phyloP scores from a whole-genome alignment of 2,329 filamentous ascomycete genomes.

The Ceratocystis smalleyi region DNA sequence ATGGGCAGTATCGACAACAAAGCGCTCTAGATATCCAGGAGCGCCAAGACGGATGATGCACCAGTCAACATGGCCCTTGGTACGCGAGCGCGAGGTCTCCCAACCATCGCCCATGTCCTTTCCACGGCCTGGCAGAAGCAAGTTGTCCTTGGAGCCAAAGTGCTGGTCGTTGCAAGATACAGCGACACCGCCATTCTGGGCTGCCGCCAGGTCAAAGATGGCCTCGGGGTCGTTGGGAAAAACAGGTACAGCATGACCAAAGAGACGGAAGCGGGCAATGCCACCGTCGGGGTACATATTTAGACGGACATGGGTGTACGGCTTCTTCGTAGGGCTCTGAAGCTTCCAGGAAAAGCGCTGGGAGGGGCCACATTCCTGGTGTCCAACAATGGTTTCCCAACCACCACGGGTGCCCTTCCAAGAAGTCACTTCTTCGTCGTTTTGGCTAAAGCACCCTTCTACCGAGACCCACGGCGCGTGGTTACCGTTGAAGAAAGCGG shows the following conservation, averaged over 20 bases:
- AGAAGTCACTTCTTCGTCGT: conserved; percentile 47
- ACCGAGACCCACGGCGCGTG: conserved; percentile 67
- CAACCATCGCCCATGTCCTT: conserved; percentile 81
- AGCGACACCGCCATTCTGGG: conserved; percentile 63
- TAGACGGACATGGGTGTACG: conserved; percentile 64
- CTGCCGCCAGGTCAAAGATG: conserved; percentile 60
- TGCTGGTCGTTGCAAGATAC: conserved; percentile 68
- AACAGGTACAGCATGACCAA: conserved; percentile 59
- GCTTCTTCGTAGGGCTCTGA: conserved; percentile 40
- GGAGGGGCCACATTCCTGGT: conserved; percentile 57
- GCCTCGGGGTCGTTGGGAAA: conserved; percentile 51
- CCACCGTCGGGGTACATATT: conserved; percentile 80
- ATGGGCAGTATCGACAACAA: conserved; percentile 67
- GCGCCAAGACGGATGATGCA: conserved; percentile 59
- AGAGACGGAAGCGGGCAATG: conserved; percentile 65
- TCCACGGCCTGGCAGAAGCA: conserved; percentile 62
- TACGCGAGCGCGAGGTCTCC: conserved; percentile 65
- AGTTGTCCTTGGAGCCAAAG: conserved; percentile 66
- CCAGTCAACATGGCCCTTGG: conserved; percentile 63
- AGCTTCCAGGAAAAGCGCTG: conserved; percentile 62
- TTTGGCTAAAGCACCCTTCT: conserved; percentile 53
- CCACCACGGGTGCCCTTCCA: conserved; percentile 43
- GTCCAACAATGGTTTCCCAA: conserved; percentile 58
- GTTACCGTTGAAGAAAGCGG: conserved; percentile 68
- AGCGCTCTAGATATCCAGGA: conserved; percentile 45